Evolutionary conservation across 2,329 filamentous ascomycete genomes (phyloP).

Genomic region (Waltergamsia citrina): DNA sequence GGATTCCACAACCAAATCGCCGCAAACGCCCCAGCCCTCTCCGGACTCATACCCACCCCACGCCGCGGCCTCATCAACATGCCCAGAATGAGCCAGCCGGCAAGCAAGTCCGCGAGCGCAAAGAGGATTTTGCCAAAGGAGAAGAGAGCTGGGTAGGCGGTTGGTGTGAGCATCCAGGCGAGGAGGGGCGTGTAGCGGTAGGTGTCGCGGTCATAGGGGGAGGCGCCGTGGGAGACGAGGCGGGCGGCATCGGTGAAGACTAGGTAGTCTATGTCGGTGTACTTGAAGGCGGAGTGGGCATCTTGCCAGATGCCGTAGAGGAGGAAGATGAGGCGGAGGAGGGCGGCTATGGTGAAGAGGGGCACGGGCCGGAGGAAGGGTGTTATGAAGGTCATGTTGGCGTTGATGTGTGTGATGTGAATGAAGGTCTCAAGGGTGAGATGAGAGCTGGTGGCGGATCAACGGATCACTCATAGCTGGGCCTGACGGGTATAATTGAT

Average conservation of each 20-base stretch:
- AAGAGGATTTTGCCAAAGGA: constrained; percentile 85
- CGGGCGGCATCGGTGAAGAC: constrained; percentile 95
- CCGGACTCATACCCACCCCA: constrained; percentile 30
- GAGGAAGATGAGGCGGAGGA: constrained; percentile 65
- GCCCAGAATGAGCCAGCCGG: constrained; percentile 64
- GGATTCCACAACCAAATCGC: constrained; percentile 92
- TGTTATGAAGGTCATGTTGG: constrained; percentile 5
- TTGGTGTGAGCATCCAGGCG: constrained; percentile 83
- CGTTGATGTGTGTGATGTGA: too few relatives aligned
- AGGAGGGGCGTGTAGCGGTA: constrained; percentile 95
- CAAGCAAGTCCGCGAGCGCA: constrained; percentile 70
- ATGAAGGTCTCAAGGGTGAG: too few relatives aligned
- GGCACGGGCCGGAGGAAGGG: constrained; percentile 25
- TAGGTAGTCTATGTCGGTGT: constrained; percentile 97
- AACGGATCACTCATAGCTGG: too few relatives aligned
- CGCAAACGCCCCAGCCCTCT: constrained; percentile 63
- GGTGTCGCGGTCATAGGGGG: constrained; percentile 83
- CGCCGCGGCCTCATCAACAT: constrained; percentile 19
- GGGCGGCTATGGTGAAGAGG: constrained; percentile 46
- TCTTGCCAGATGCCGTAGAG: constrained; percentile 92
- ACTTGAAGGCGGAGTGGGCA: constrained; percentile 83
- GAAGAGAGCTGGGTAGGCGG: constrained; percentile 53
- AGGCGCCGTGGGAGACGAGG: constrained; percentile 55
- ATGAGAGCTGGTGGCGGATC: too few relatives aligned
- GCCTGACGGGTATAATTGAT: too few relatives aligned